phyloP scores from a whole-genome alignment of 2,329 filamentous ascomycete species.

The Myriosclerotinia curreyana region DNA sequence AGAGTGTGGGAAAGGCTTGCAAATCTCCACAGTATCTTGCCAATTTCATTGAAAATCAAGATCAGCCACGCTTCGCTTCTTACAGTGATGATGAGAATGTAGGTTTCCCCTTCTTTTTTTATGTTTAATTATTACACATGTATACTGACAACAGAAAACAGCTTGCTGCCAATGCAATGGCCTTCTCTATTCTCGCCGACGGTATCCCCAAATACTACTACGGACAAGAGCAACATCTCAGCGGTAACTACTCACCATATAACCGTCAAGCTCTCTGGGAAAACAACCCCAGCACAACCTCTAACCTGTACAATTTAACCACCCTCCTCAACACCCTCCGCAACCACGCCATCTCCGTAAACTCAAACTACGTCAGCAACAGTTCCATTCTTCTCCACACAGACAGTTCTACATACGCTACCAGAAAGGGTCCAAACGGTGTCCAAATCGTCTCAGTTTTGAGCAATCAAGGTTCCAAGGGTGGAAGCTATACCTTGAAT shows the following conservation, averaged over 20 bases:
- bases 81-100: constrained; percentile 26
- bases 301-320: constrained; percentile 43
- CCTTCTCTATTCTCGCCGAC: constrained; percentile 48
- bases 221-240: constrained; percentile 52
- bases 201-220: constrained; percentile 53
- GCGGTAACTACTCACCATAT: constrained; percentile 40
- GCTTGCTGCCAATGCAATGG: constrained; percentile 46
- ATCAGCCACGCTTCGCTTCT: constrained; percentile 43
- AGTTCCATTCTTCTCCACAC: constrained; percentile 21
- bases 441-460: constrained; percentile 36
- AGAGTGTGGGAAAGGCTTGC: constrained; percentile 21
- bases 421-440: constrained; percentile 26
- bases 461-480: constrained; percentile 41
- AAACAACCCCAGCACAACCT: constrained; percentile 40
- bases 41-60: constrained; percentile 45
- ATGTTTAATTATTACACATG: too few species aligned
- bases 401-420: constrained; percentile 24
- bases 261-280: constrained; percentile 48
- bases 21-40: constrained; percentile 41
- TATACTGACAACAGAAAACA: constrained; percentile 13
- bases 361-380: constrained; percentile 24
- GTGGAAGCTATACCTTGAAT: constrained; percentile 10
- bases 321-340: constrained; percentile 27
- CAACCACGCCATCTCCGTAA: constrained; percentile 22
- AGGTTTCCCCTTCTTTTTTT: background rate